phyloP scores from a whole-genome alignment of 192 early-diverging fungal species.

The Coemansia sp. region DNA sequence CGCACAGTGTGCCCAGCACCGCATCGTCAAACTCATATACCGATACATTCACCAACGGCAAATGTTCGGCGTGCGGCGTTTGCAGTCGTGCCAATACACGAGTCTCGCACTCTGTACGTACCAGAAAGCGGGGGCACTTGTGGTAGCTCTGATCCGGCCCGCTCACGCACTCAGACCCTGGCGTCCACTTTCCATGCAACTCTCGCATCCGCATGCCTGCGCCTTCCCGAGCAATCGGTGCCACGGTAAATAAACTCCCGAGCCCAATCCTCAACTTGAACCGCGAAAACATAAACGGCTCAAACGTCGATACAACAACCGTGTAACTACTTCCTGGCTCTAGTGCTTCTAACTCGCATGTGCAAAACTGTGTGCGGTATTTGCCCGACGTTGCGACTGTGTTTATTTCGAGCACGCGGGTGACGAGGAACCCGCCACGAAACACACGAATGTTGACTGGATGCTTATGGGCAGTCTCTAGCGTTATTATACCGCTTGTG shows the following conservation, averaged over 20 bases:
- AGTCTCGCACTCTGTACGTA: slow-evolving; percentile 60
- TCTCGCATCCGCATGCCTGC: slow-evolving; percentile 65
- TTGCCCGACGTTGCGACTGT: slow-evolving; percentile 70
- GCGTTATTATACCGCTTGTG: slow-evolving; percentile 54
- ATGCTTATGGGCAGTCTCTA: slow-evolving; percentile 65
- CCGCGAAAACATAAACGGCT: slow-evolving; percentile 65
- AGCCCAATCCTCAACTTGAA: slow-evolving; percentile 68
- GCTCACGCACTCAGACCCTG: slow-evolving; percentile 62
- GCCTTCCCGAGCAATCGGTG: slow-evolving; percentile 70
- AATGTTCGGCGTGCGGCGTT: slow-evolving; percentile 61
- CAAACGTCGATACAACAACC: slow-evolving; percentile 75
- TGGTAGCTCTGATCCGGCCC: slow-evolving; percentile 57
- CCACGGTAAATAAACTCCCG: slow-evolving; percentile 52
- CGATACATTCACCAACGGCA: slow-evolving; percentile 68
- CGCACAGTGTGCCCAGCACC: slow-evolving; percentile 16
- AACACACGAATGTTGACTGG: slow-evolving; percentile 70
- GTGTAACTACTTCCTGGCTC: slow-evolving; percentile 68
- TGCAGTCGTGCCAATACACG: slow-evolving; percentile 68
- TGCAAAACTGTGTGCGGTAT: slow-evolving; percentile 76
- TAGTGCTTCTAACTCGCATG: slow-evolving; percentile 63
- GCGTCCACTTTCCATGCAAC: slow-evolving; percentile 54
- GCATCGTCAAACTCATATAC: slow-evolving; percentile 57
- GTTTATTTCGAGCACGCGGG: slow-evolving; percentile 60
- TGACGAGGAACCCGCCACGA: slow-evolving; percentile 69
- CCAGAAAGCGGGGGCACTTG: slow-evolving; percentile 68